These are phyloP conservation scores for Kodamaea anthophila DNA, from an alignment of 1,139 yeast species.

Conservation along the genomic window DNA sequence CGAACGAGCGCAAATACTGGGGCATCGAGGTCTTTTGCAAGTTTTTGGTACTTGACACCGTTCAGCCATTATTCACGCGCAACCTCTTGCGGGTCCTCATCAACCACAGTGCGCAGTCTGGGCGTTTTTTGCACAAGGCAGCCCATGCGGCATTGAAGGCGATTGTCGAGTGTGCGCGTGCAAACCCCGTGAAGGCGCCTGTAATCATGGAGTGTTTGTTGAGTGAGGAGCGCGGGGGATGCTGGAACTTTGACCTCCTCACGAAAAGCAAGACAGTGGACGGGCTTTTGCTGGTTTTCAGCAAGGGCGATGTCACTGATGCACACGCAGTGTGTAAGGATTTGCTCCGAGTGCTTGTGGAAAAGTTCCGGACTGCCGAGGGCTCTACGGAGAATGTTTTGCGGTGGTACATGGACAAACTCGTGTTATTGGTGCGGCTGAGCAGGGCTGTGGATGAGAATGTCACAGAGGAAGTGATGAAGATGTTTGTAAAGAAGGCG, in stretches of 20 bases:
- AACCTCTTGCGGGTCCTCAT: conserved; percentile 71
- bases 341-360: conserved; percentile 20
- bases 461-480: conserved; percentile 46
- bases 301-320: conserved; percentile 11
- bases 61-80: conserved; percentile 50
- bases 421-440: conserved; percentile 51
- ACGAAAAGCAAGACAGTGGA: conserved; percentile 71
- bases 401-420: conserved; percentile 65
- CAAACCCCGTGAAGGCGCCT: conserved; percentile 39
- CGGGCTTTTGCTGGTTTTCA: conserved; percentile 36
- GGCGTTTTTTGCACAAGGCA: conserved; percentile 61
- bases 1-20: conserved; percentile 81
- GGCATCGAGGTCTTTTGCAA: conserved; percentile 71
- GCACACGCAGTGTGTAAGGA: conserved; percentile 13
- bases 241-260: conserved; percentile 69
- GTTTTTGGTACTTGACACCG: conserved; percentile 30
- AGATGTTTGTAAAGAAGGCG: conserved; percentile 47
- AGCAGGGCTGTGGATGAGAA: conserved; percentile 32
- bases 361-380: conserved; percentile 17
- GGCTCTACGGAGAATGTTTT: conserved; percentile 37
- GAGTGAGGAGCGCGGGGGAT: conserved; percentile 47
- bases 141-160: conserved; percentile 47
- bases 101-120: conserved; percentile 67
- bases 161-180: conserved; percentile 35
- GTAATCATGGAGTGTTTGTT: conserved; percentile 45